These are phyloP conservation scores for Solanum pinnatisectum DNA, from an alignment of 257 asterid genomes.

Conservation along the genomic window DNA sequence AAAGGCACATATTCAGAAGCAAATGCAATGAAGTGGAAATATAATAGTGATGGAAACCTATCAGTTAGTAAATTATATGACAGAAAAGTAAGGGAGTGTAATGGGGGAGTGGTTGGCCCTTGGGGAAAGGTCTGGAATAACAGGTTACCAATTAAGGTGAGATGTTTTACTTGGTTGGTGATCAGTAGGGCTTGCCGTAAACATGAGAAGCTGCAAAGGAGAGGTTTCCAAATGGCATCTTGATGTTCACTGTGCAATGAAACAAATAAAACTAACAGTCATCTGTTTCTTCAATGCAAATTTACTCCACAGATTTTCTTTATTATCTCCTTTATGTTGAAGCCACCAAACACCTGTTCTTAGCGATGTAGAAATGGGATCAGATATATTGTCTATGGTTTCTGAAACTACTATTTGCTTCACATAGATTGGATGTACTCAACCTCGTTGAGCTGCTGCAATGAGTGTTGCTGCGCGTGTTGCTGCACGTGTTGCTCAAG, in stretches of 20 bases:
- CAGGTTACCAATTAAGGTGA: background rate
- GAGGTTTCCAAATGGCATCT: background rate
- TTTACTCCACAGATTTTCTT: background rate
- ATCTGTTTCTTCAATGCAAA: background rate
- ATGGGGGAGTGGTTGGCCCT: background rate
- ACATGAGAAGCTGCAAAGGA: background rate
- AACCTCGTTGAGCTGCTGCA: conserved; percentile 95
- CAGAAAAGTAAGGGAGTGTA: background rate
- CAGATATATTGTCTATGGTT: background rate
- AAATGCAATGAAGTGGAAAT: background rate
- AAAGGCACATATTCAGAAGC: background rate
- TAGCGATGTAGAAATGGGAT: background rate
- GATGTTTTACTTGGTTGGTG: background rate
- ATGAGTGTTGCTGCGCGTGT: conserved; percentile 99
- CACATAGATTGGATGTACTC: conserved; percentile 83
- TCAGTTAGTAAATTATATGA: background rate
- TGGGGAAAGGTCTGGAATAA: background rate
- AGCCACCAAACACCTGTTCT: background rate
- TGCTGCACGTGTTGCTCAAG: conserved; percentile 97
- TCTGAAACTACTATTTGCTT: background rate
- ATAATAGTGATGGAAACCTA: background rate
- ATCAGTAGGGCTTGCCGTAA: background rate
- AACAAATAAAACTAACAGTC: background rate
- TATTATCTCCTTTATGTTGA: background rate
- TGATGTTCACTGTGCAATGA: background rate